Base-by-base conservation (phyloP, 257 asterid genomes). In the Plantago ovata region DNA sequence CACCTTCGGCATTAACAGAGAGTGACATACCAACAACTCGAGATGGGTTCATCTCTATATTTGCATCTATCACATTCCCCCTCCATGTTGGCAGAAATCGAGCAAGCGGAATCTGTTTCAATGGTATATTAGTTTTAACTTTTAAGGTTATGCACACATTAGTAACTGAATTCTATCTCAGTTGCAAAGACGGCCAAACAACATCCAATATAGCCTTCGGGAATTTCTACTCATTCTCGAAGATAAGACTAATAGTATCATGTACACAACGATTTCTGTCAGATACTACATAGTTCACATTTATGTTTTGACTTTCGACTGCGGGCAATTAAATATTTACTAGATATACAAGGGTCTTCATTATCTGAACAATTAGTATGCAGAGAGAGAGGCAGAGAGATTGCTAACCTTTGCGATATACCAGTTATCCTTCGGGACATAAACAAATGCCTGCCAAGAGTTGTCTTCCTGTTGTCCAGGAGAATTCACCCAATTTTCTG, bases 381-480 rank as follows among this genome's bases (percentile, higher is more conserved):
- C 32, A 28, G 44, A 11, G 66, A 2, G 68, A 51, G 75, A 46
- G 73, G 68, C 51, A 68, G 56, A 9, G 64, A 33, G 77, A 36
- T 66, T 2, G 67, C 84, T 74, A 76, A 71, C 96, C 93, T 92
- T 88, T 2, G 93, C 84, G 38, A 92, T 88, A 66, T 85, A 85
- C 98, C 98, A 92, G 82, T 82, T 70, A 69, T 73, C 96, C 73
- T 75, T 75, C 13, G 96, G 98, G 56, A 88, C 98, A 56, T 60
- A 79, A 59, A 88, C 84, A 56, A 84, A 92, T 41, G 96, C 96
- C 63, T 88, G 98, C 98, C 98, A 92, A 23, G 95, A 92, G 84
- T 92, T 92, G 76, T 92, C 98, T 79, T 92, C 98, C 66, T 80
- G 86, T 75, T 92, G 96, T 59, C 95, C 98, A 2, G 96, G 98